Base-by-base conservation (phyloP, 192 early-diverging fungal species). In the Coemansia sp. region DNA sequence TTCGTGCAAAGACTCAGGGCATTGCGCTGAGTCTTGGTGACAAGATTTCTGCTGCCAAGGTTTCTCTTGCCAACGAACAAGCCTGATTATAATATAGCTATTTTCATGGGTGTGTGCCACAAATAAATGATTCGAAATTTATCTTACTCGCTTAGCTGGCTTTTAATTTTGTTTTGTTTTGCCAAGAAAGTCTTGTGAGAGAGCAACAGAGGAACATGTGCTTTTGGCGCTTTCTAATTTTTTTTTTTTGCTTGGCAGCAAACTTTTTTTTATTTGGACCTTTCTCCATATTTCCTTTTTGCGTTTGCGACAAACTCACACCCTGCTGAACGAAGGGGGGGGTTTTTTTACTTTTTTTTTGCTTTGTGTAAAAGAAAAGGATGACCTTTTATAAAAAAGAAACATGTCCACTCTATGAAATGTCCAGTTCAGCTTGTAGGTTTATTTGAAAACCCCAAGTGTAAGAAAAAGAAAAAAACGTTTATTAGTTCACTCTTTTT, bases 1-100 rank as follows among this genome's bases (percentile, higher is more conserved):
- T 99, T 74, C 88, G 98, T 17, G 93, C 91, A 68, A 99, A 99
- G 87, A 98, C 96, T 6, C 98, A 98, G 86, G 98, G 98, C 36
- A 96, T 99, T 81, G 98, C 98, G 11, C 87, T 99, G 55, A 91
- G 90, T 67, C 79, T 99, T 41, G 97, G 97, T 51, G 91, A 92
- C 76, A 92, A 92, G 85, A 91, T 92, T 64, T 82, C 79, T 2
- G 79, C 79, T 8, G 79, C 79, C 65, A 82, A 82, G 62, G 74
- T 82, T 17, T 60, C 71, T 45, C 58, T 82, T 36, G 35, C 60
- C 48, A 48, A 35, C 51, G 60, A 65, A 56, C 66, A 67, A 66
- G 28, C 33, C 11, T 22, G 56, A 20, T 38, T 22, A 28, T 65
- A 28, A 1, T 28, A 28, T 28, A 28, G 22, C 22, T 28, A 28